Base-by-base conservation (phyloP, 2,329 filamentous ascomycete species). In the Trichoderma sp. region DNA sequence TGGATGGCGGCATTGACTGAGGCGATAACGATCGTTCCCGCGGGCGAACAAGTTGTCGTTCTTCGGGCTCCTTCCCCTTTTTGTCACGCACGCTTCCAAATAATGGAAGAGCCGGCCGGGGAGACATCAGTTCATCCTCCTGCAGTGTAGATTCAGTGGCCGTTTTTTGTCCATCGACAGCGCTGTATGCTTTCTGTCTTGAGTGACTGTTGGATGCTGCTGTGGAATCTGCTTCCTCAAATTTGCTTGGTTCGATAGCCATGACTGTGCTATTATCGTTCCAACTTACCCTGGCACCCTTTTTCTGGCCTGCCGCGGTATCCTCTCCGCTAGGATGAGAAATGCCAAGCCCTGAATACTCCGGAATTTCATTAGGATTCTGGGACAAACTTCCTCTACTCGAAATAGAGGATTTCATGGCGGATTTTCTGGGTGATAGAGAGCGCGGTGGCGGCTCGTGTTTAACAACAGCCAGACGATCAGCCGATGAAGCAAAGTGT, bases 391-490 rank as follows among this genome's bases (percentile, higher is more conserved):
- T 74, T 71, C 84, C 81, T 74, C 85, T 75, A 68, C 85, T 83
- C 1, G 88, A 85, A 59, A 87, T 88, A 1, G 75, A 73, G 14
- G 89, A 83, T 76, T 94, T 94, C 71, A 94, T 76, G 1, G 91
- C 91, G 1, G 91, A 93, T 77, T 95, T 95, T 56, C 89, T 88
- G 11, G 92, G 92, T 0, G 91, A 94, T 13, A 91, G 81, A 5
- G 91, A 92, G 59, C 92, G 85, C 34, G 88, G 83, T 26, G 90
- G 89, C 6, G 91, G 92, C 66, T 88, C 85, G 75, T 94, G 91
- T 71, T 84, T 89, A 32, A 90, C 82, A 1, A 84, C 82, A 1
- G 84, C 80, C 14, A 89, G 76, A 52, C 81, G 85, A 39, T 88
- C 84, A 18, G 87, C 82, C 8, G 84, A 83, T 11, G 84, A 76